Evolutionary conservation across 2,329 filamentous ascomycete species (phyloP), one percentile per base, ranked within the genome.

Genomic region (Monosporascus sp.): DNA sequence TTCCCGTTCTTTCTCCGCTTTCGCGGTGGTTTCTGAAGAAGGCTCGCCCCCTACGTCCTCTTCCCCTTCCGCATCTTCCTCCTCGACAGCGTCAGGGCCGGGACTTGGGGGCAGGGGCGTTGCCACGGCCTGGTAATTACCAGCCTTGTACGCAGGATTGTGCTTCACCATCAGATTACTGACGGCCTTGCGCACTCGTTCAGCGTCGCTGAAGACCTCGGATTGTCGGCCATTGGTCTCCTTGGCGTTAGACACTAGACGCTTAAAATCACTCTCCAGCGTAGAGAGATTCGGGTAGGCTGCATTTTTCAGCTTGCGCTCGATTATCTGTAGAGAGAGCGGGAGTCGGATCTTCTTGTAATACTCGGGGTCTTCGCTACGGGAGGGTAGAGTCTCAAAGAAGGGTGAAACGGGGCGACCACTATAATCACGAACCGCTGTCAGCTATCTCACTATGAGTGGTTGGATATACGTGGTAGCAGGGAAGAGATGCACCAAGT

Each of bases 161-260:
- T 87, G 81, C 69, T 88, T 88, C 52, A 86, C 87, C 91, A 96
- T 96, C 69, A 85, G 91, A 64, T 92, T 93, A 68, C 88, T 92
- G 41, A 93, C 79, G 3, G 90, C 86, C 72, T 96, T 96, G 47
- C 91, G 82, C 46, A 96, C 82, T 48, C 90, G 84, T 71, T 96
- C 91, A 8, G 91, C 90, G 73, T 96, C 91, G 44, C 91, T 87
- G 66, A 87, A 93, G 38, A 88, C 79, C 53, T 84, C 74, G 0
- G 89, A 90, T 44, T 80, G 81, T 61, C 87, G 87, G 55, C 86
- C 79, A 65, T 93, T 93, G 72, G 84, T 94, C 51, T 90, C 85
- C 70, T 96, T 96, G 37, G 89, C 90, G 66, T 96, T 96, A 59
- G 84, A 81, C 52, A 96, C 87, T 80, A 96, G 88, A 58, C 91